phyloP scores from a whole-genome alignment of 345 rosid genomes.

The Acer yangbiense region DNA sequence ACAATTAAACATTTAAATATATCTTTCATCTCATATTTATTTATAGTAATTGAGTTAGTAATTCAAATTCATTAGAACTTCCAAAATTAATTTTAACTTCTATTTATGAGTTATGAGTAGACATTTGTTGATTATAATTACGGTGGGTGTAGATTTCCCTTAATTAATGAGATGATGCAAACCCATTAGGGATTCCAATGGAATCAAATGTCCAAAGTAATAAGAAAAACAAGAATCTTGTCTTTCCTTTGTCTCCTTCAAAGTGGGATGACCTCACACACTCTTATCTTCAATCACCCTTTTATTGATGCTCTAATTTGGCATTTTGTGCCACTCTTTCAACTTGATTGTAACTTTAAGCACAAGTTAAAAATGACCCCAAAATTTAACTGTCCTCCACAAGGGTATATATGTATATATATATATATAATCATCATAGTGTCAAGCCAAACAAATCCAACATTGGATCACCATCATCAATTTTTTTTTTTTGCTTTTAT shows the following conservation, averaged over 20 bases:
- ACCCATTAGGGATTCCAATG: neutral
- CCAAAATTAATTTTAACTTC: no score
- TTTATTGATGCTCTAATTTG: constrained; percentile 14
- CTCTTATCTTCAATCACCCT: constrained; percentile 15
- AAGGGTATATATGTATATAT: no score
- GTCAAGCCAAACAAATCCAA: neutral
- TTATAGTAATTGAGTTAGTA: no score
- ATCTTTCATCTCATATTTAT: no score
- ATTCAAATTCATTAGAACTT: no score
- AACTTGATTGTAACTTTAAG: constrained; percentile 23
- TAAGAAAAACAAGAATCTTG: constrained; percentile 4
- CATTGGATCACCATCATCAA: neutral
- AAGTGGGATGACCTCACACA: constrained; percentile 19
- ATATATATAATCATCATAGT: no score
- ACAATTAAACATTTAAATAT: no score
- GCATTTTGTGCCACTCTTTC: constrained; percentile 9
- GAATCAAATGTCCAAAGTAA: constrained; percentile 3
- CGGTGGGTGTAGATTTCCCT: neutral
- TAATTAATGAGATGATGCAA: neutral
- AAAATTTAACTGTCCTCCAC: neutral
- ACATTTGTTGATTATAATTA: no score
- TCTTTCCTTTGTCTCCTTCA: constrained; percentile 23
- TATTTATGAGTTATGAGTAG: no score
- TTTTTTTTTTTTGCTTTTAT: neutral
- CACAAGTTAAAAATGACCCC: constrained; percentile 14